phyloP scores from a whole-genome alignment of 352 stramenopile species.

The Blastocystis sp. region DNA sequence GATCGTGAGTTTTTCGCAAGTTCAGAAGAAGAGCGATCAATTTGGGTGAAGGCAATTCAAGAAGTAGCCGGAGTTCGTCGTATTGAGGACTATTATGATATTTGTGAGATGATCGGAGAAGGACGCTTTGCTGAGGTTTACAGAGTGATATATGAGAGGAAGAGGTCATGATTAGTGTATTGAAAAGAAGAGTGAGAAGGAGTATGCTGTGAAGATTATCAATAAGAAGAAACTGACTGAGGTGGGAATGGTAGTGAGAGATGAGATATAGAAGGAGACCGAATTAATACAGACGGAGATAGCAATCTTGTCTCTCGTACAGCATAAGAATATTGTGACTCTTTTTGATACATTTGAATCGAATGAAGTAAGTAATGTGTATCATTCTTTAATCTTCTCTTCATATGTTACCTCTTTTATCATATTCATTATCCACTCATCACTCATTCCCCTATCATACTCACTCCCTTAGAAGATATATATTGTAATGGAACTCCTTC shows the following conservation, averaged over 20 bases:
- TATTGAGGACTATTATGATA: constrained; percentile 83
- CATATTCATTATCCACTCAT: neutral
- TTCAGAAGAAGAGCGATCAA: constrained; percentile 76
- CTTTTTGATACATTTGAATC: constrained; percentile 84
- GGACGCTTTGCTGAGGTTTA: constrained; percentile 84
- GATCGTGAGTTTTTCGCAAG: constrained; percentile 81
- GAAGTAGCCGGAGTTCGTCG: constrained; percentile 80
- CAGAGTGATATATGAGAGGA: constrained; percentile 61
- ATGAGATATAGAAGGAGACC: constrained; percentile 75
- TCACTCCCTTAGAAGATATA: constrained; percentile 82
- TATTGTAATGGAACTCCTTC: constrained; percentile 93
- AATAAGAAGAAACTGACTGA: constrained; percentile 83
- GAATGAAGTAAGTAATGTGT: constrained; percentile 69
- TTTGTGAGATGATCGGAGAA: constrained; percentile 80
- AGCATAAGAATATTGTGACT: constrained; percentile 71
- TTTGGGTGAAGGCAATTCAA: constrained; percentile 78
- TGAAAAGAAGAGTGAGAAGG: constrained; percentile 74
- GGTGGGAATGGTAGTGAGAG: neutral
- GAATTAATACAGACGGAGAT: constrained; percentile 87
- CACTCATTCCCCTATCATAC: neutral
- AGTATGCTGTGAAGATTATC: constrained; percentile 86
- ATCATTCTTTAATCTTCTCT: too few relatives aligned
- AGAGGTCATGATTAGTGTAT: constrained; percentile 72
- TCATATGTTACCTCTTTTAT: too few relatives aligned
- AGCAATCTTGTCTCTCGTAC: constrained; percentile 86